These are phyloP conservation scores for Globisporangium abappressorium DNA, from an alignment of 352 stramenopile species.

Conservation along the genomic window DNA sequence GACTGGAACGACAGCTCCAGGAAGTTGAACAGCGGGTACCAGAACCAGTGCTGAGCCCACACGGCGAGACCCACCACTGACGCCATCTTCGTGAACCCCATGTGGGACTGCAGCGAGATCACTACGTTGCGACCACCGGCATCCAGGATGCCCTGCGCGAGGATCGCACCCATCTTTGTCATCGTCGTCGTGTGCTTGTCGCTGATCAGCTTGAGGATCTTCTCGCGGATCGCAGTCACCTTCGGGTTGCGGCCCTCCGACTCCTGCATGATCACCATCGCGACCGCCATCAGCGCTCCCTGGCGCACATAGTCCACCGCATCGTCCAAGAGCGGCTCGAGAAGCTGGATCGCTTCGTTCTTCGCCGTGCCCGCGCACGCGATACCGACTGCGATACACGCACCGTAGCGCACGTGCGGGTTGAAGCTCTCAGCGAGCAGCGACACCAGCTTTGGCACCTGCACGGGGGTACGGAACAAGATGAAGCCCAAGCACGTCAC, in stretches of 20 bases:
- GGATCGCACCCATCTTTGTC: constrained; percentile 98
- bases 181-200: constrained; percentile 99
- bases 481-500: constrained; percentile 98
- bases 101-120: constrained; percentile 94
- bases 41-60: constrained; percentile 99
- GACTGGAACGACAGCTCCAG: constrained; percentile 96
- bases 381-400: constrained; percentile 98
- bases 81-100: constrained; percentile 97
- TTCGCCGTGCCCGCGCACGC: constrained; percentile 96
- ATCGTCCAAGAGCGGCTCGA: constrained; percentile 98
- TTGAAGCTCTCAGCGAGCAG: constrained; percentile 99
- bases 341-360: constrained; percentile 94
- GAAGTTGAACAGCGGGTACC: constrained; percentile 99
- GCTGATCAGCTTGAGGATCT: constrained; percentile 89
- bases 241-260: constrained; percentile 85
- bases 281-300: constrained; percentile 94
- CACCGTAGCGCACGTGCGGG: constrained; percentile 98
- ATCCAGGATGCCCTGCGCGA: constrained; percentile 97
- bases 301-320: constrained; percentile 99
- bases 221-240: constrained; percentile 81
- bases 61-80: constrained; percentile 95
- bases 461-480: constrained; percentile 96
- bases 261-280: constrained; percentile 99
- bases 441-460: constrained; percentile 89
- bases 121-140: constrained; percentile 97